A percentile compares a stretch with the other conserved stretches of the same genome.
Conservation (phyloP, 768 basidiomycete species). For the Phanerochaete carnosa region DNA sequence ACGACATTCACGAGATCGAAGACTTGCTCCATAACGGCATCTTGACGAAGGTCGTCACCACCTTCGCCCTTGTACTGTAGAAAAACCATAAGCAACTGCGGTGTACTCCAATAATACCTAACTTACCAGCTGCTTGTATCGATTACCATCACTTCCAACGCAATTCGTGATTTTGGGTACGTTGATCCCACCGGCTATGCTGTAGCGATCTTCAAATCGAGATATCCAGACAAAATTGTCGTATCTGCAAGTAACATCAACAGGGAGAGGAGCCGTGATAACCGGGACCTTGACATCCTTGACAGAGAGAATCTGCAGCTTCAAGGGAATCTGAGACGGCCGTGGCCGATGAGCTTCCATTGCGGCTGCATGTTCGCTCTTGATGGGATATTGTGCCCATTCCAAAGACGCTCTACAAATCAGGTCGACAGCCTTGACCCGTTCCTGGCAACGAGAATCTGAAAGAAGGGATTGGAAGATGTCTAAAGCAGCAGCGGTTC, state of each 20-base stretch:
- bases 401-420: conserved; percentile 65
- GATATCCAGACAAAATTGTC: conserved; percentile 65
- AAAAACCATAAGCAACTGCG: background rate
- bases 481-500: conserved; percentile 59
- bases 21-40: conserved; percentile 98
- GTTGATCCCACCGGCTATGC: conserved; percentile 74
- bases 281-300: conserved; percentile 71
- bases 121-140: conserved; percentile 79
- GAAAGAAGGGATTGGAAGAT: conserved; percentile 55
- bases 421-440: conserved; percentile 51
- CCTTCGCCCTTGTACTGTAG: conserved; percentile 87
- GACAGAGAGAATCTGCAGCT: conserved; percentile 45
- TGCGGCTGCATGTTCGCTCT: conserved; percentile 19
- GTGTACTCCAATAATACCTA: background rate
- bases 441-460: conserved; percentile 34
- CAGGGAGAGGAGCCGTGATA: conserved; percentile 64
- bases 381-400: conserved; percentile 67
- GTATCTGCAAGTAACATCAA: conserved; percentile 73
- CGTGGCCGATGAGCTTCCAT: conserved; percentile 16
- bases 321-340: conserved; percentile 40
- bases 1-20: conserved; percentile 86
- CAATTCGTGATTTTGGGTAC: conserved; percentile 79
- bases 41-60: conserved; percentile 90
- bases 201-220: conserved; percentile 55
- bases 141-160: conserved; percentile 57